Evolutionary conservation across 495 filamentous ascomycete genomes (phyloP).

Genomic region (Trichoderma parareesei): DNA sequence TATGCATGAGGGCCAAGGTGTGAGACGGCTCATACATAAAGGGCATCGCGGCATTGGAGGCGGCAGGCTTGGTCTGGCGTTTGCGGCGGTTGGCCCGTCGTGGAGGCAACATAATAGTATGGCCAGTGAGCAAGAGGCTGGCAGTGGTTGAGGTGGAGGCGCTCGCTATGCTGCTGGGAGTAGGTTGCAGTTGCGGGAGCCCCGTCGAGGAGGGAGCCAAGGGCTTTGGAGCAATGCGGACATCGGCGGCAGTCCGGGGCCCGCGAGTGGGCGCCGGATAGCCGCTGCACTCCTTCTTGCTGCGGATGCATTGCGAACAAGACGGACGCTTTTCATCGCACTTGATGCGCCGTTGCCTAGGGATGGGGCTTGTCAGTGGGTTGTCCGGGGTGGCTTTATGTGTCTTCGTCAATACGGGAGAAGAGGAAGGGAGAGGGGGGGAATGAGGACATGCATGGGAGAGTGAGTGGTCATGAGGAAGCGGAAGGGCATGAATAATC

Average conservation of each 20-base stretch:
- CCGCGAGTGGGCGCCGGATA: slow-evolving; percentile 42
- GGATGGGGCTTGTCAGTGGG: slow-evolving; percentile 17
- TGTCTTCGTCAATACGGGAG: not conserved
- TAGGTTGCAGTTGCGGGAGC: not conserved
- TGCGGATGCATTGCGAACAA: slow-evolving; percentile 49
- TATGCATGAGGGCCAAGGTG: slow-evolving; percentile 28
- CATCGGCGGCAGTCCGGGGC: slow-evolving; percentile 32
- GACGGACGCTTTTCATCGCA: slow-evolving; percentile 56
- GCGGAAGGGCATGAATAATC: not conserved
- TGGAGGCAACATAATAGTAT: slow-evolving; percentile 8
- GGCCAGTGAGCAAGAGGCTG: slow-evolving; percentile 6
- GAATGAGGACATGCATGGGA: not conserved
- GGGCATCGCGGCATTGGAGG: slow-evolving; percentile 11
- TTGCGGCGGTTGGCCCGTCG: slow-evolving; percentile 15
- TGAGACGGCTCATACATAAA: slow-evolving; percentile 27
- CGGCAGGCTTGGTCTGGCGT: slow-evolving; percentile 25
- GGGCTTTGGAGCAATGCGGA: slow-evolving; percentile 38
- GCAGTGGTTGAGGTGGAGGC: slow-evolving; percentile 13
- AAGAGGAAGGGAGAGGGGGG: not conserved
- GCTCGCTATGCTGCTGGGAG: slow-evolving; percentile 10
- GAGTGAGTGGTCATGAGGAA: not conserved
- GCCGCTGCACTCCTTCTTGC: slow-evolving; percentile 40
- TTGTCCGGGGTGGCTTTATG: not conserved
- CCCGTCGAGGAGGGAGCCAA: slow-evolving; percentile 10
- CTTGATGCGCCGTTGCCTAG: slow-evolving; percentile 54